Conservation (phyloP, 176 grass and related monocot genomes). For the Eremochloa ophiuroides region DNA sequence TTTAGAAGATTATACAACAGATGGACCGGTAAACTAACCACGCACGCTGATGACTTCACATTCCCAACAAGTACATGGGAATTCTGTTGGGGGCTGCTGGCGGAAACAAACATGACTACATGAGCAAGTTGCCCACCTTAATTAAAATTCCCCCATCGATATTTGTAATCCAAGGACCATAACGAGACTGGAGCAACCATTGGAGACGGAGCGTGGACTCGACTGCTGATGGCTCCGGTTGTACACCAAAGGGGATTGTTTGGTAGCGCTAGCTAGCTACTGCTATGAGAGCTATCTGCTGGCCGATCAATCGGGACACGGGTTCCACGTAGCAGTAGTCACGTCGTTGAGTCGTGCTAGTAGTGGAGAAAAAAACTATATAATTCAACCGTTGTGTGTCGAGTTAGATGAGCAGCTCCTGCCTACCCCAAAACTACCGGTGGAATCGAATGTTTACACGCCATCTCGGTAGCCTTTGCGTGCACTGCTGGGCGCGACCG, state of each 20-base stretch:
- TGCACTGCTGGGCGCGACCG: not conserved
- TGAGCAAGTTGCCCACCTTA: too few relatives aligned
- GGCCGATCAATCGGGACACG: not conserved
- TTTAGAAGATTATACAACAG: not conserved
- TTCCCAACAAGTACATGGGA: not conserved
- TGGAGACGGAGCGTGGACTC: not conserved
- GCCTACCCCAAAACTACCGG: slow-evolving; percentile 38
- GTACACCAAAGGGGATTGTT: not conserved
- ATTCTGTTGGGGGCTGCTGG: slow-evolving; percentile 18
- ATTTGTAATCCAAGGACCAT: not conserved
- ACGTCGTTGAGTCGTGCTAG: not conserved
- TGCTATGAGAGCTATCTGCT: not conserved
- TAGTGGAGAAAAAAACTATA: not conserved
- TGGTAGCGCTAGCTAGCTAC: not conserved
- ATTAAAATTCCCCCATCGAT: not conserved
- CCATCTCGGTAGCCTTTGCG: slow-evolving; percentile 12
- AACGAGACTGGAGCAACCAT: not conserved
- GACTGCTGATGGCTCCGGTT: not conserved
- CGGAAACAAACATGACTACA: not conserved
- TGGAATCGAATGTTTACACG: not conserved
- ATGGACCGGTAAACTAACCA: slow-evolving; percentile 24
- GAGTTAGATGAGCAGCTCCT: slow-evolving; percentile 33
- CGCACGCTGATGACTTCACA: not conserved
- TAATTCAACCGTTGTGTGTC: not conserved
- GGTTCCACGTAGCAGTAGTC: not conserved